Evolutionary conservation across 306 rosid genomes (phyloP), one percentile per base, ranked within the genome.

Genomic region (Dicorynia guianensis): DNA sequence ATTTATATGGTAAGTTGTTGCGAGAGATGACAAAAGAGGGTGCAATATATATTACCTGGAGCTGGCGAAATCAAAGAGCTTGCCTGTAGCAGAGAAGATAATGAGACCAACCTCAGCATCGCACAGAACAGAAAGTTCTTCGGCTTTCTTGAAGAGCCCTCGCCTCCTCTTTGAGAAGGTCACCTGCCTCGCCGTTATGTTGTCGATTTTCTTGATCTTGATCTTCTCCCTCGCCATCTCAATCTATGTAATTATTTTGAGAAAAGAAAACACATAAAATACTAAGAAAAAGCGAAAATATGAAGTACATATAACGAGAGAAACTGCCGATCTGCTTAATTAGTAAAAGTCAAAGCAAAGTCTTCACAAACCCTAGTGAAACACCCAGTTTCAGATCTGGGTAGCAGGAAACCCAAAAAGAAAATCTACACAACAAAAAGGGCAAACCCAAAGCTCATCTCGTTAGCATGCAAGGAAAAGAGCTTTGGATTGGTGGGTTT

Each of bases 131-230:
- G 85, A 67, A 67, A 82, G 85, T 63, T 82, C 85, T 11, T 69
- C 15, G 5, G 85, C 85, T 60, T 82, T 82, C 76, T 82, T 82
- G 42, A 82, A 67, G 39, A 82, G 12, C 48, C 85, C 85, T 72
- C 82, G 8, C 39, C 85, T 82, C 52, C 85, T 82, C 53, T 82
- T 82, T 0, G 82, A 82, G n/a, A 82, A 82, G 0, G 85, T 82
- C 8, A 82, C 85, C 10, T 82, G 85, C 79, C 85, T 82, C 56
- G 85, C 85, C 6, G 85, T 72, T 74, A 77, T 15, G 72, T 77
- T 77, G 49, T 82, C 82, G 11, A 82, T 82, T 17, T 72, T 82
- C 82, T 82, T 82, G 5, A 82, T 82, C 76, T 60, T 82, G 0
- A 77, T 82, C 69, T 82, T 82, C 79, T 47, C 38, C 50, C 76